phyloP scores from a whole-genome alignment of 1,284 basidiomycete species.

The Melampsora larici-populina region DNA sequence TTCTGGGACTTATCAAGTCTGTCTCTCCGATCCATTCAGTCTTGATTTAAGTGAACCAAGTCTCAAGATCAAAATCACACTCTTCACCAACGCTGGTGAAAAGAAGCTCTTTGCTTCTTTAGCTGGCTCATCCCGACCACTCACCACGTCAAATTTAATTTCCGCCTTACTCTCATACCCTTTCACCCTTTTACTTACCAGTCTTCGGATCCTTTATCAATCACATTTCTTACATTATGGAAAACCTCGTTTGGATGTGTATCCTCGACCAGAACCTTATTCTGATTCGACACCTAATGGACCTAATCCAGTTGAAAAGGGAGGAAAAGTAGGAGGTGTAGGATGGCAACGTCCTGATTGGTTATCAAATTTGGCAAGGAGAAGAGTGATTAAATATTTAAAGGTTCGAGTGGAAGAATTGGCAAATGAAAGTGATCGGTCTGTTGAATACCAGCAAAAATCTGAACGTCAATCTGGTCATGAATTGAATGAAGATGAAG shows the following conservation, averaged over 20 bases:
- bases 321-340: not conserved
- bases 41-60: slow-evolving; percentile 10
- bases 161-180: slow-evolving; percentile 59
- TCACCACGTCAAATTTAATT: slow-evolving; percentile 58
- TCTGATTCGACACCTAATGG: slow-evolving; percentile 45
- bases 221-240: slow-evolving; percentile 67
- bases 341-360: slow-evolving; percentile 19
- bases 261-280: slow-evolving; percentile 64
- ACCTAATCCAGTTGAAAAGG: slow-evolving; percentile 38
- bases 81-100: slow-evolving; percentile 51
- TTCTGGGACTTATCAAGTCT: slow-evolving; percentile 63
- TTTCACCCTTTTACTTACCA: slow-evolving; percentile 62
- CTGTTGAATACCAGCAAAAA: slow-evolving; percentile 47
- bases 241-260: slow-evolving; percentile 62
- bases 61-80: slow-evolving; percentile 50
- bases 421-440: not conserved
- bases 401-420: slow-evolving; percentile 3
- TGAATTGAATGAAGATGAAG: slow-evolving; percentile 54
- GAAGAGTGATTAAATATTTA: slow-evolving; percentile 16
- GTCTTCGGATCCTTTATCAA: slow-evolving; percentile 65
- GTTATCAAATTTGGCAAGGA: not conserved
- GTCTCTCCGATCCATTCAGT: slow-evolving; percentile 58
- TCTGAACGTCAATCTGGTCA: slow-evolving; percentile 56
- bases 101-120: slow-evolving; percentile 60
- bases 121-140: slow-evolving; percentile 53